Base-by-base conservation (phyloP, 345 rosid genomes). In the Rhizophora apiculata region DNA sequence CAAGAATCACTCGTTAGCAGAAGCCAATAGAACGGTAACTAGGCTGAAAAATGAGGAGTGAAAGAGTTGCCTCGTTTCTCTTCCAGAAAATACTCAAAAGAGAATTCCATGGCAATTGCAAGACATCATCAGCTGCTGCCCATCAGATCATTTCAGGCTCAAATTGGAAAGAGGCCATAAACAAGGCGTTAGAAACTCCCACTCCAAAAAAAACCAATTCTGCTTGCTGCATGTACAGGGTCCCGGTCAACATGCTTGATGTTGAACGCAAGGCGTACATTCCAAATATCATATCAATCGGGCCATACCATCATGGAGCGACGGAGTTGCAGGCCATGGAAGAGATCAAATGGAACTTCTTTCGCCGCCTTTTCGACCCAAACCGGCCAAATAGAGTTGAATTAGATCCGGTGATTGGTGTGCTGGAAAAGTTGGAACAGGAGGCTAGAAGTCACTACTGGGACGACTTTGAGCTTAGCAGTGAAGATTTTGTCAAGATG, bases 271-370 rank as follows among this genome's bases (percentile, higher is more conserved):
- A 65, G 2, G 83, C 81, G 18, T 77, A 80, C 46, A 3, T 26
- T 60, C 81, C 83, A 1, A 70, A 43, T 26, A 32, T 80, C n/a
- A 37, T 77, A 62, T 74, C 81, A 7, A 54, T 80, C 6, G 83
- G 83, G n/a, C 81, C 81, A 6, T 73, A 73, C 56, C 79, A 80
- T 39, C 66, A 56, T 7, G 72, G 78, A 36, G 53, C 58, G 26
- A 3, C 58, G 16, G 59, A 39, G 32, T 68, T 70, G 34, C 60
- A 21, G 4, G 70, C 59, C 29, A 70, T 64, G 72, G 83, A 74
- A 26, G 64, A 67, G 56, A 68, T 70, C 6, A 80, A 80, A 64
- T 63, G 79, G 73, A 29, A 61, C 11, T 76, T 65, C 70, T 49
- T 72, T 39, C 69, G 43, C 24, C 36, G 69, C 6, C 65, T 73